Conservation (phyloP, 148 eudicot genomes). For the Arctostaphylos glauca region DNA sequence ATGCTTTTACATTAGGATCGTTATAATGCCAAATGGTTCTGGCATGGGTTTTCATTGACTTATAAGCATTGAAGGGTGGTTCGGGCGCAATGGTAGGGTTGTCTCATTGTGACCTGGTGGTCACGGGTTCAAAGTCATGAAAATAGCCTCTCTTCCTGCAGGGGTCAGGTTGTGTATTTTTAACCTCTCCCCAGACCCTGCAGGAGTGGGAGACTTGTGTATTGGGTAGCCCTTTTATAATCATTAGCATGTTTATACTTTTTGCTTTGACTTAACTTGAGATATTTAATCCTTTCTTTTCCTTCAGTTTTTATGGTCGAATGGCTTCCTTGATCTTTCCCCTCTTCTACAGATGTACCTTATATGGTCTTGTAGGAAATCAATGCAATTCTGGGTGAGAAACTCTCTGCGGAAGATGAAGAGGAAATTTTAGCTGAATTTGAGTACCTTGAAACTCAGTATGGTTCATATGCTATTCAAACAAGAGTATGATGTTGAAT, state of each 20-base stretch:
- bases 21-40: not conserved
- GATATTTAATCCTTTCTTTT: not conserved
- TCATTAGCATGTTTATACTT: too few relatives aligned
- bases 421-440: slow-evolving; percentile 88
- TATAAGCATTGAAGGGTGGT: too few relatives aligned
- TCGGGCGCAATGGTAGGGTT: too few relatives aligned
- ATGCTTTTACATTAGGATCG: not conserved
- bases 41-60: not conserved
- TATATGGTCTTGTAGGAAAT: slow-evolving; percentile 58
- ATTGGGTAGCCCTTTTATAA: too few relatives aligned
- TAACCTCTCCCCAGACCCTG: too few relatives aligned
- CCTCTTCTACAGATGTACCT: not conserved
- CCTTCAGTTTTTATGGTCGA: not conserved
- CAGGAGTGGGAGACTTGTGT: too few relatives aligned
- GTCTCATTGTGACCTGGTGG: too few relatives aligned
- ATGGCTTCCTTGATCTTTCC: not conserved
- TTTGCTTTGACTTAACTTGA: not conserved
- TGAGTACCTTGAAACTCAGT: slow-evolving; percentile 79
- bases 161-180: too few relatives aligned
- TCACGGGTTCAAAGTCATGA: too few relatives aligned
- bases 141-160: too few relatives aligned
- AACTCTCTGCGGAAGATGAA: slow-evolving; percentile 89
- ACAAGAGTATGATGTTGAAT: not conserved
- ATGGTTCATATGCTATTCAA: slow-evolving; percentile 24
- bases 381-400: slow-evolving; percentile 80